These are phyloP conservation scores for Penicillium nucicola DNA, from an alignment of 495 filamentous ascomycete species.

Conservation along the genomic window DNA sequence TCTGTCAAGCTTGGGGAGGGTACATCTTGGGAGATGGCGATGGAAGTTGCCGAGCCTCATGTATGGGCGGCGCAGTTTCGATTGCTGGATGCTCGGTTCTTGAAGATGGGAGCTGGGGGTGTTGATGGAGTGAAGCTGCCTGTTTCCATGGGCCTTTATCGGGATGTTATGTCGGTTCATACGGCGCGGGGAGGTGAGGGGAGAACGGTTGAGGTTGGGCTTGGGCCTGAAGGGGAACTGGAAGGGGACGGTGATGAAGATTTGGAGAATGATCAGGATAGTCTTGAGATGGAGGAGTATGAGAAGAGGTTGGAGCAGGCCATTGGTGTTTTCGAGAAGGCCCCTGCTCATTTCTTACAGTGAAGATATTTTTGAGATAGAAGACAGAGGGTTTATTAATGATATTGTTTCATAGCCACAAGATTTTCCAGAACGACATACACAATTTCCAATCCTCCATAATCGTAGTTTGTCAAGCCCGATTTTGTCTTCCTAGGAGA, in stretches of 20 bases:
- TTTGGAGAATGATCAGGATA: conserved; percentile 9
- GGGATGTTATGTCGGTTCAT: conserved; percentile 23
- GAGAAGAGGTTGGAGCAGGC: conserved; percentile 21
- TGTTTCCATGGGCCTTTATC: conserved; percentile 19
- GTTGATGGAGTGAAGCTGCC: conserved; percentile 14
- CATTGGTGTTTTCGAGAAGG: conserved; percentile 21
- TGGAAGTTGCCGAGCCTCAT: conserved; percentile 15
- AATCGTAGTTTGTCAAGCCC: too few species aligned
- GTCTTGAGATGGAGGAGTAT: conserved; percentile 19
- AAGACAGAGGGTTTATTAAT: too few species aligned
- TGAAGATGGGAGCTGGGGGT: conserved; percentile 12
- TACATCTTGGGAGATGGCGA: too few species aligned
- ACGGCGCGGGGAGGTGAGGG: conserved; percentile 1
- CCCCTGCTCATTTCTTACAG: conserved; percentile 16
- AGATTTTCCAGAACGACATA: too few species aligned
- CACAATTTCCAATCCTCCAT: too few species aligned
- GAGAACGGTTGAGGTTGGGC: conserved; percentile 10
- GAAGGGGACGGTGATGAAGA: not conserved
- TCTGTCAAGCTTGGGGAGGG: too few species aligned
- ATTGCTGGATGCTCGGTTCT: conserved; percentile 18
- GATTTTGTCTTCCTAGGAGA: too few species aligned
- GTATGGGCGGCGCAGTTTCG: conserved; percentile 30
- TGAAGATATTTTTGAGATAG: not conserved
- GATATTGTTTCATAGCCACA: too few species aligned
- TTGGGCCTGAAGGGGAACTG: not conserved